Evolutionary conservation across 2,329 filamentous ascomycete genomes (phyloP).

Genomic region (Ascochyta pisi): DNA sequence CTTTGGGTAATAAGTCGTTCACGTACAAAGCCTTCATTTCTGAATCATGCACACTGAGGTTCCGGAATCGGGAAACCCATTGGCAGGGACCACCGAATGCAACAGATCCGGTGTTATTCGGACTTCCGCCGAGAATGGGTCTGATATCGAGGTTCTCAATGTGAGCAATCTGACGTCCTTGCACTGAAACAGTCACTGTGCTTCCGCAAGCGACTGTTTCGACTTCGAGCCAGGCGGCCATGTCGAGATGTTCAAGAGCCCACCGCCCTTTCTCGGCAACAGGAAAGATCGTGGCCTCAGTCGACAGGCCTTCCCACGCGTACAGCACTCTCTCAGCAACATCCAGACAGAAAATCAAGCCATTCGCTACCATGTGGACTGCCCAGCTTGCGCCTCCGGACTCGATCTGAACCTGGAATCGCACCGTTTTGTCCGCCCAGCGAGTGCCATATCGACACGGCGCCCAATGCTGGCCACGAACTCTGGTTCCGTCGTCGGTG

Average conservation of each 20-base stretch:
- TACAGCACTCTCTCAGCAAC: not conserved
- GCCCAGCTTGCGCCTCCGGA: slow-evolving; percentile 15
- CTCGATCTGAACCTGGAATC: slow-evolving; percentile 11
- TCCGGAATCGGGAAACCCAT: slow-evolving; percentile 9
- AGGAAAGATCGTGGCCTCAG: slow-evolving; percentile 16
- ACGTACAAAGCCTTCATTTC: slow-evolving; percentile 2
- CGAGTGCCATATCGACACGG: slow-evolving; percentile 16
- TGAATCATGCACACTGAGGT: slow-evolving; percentile 1
- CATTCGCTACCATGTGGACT: slow-evolving; percentile 20
- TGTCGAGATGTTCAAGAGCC: not conserved
- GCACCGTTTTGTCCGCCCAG: slow-evolving; percentile 10
- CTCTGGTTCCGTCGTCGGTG: slow-evolving; percentile 6
- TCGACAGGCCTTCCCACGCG: slow-evolving; percentile 14
- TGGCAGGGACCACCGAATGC: slow-evolving; percentile 18
- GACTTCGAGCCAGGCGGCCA: slow-evolving; percentile 5
- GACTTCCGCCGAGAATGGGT: slow-evolving; percentile 13
- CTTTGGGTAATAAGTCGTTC: not conserved
- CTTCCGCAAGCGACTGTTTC: slow-evolving; percentile 1
- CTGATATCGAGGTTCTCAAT: slow-evolving; percentile 6
- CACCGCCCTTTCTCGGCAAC: slow-evolving; percentile 12
- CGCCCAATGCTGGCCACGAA: slow-evolving; percentile 18
- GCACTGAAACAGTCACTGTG: slow-evolving; percentile 1
- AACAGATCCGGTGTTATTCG: slow-evolving; percentile 16
- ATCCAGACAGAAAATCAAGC: slow-evolving; percentile 20
- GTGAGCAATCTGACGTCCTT: slow-evolving; percentile 2